These are phyloP conservation scores for Ceratobasidium sp. DNA, from an alignment of 1,284 basidiomycete species.

Conservation along the genomic window DNA sequence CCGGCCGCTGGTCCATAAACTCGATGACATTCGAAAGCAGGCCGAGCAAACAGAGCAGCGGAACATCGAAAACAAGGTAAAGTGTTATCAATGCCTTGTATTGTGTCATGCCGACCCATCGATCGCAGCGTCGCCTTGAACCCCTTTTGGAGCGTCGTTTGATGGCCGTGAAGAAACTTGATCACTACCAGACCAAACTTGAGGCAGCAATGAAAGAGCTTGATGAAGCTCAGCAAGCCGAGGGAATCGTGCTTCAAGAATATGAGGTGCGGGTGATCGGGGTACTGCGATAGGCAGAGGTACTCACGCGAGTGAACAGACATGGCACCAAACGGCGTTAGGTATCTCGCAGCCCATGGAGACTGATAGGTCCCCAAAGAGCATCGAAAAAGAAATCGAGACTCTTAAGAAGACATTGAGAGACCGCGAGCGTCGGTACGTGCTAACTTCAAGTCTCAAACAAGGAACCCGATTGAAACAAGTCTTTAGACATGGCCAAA, in stretches of 20 bases:
- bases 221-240: slow-evolving; percentile 47
- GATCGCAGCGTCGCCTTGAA: slow-evolving; percentile 26
- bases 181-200: slow-evolving; percentile 37
- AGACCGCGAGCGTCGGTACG: slow-evolving; percentile 71
- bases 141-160: slow-evolving; percentile 29
- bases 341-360: slow-evolving; percentile 27
- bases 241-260: slow-evolving; percentile 62
- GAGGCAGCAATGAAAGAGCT: slow-evolving; percentile 43
- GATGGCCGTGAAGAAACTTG: slow-evolving; percentile 32
- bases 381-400: slow-evolving; percentile 68
- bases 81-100: neutral
- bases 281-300: neutral
- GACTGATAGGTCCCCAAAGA: slow-evolving; percentile 47
- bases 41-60: slow-evolving; percentile 22
- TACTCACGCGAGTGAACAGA: slow-evolving; percentile 49
- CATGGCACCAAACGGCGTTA: slow-evolving; percentile 68
- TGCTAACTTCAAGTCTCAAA: slow-evolving; percentile 26
- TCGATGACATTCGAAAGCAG: slow-evolving; percentile 35
- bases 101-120: neutral
- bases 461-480: neutral
- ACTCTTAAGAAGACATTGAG: slow-evolving; percentile 70
- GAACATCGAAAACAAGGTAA: slow-evolving; percentile 24
- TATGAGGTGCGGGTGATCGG: neutral
- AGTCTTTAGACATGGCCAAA: slow-evolving; percentile 67
- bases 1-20: slow-evolving; percentile 31